These are phyloP conservation scores for Podaxis carcinomalis DNA, from an alignment of 768 basidiomycete species.

Conservation along the genomic window DNA sequence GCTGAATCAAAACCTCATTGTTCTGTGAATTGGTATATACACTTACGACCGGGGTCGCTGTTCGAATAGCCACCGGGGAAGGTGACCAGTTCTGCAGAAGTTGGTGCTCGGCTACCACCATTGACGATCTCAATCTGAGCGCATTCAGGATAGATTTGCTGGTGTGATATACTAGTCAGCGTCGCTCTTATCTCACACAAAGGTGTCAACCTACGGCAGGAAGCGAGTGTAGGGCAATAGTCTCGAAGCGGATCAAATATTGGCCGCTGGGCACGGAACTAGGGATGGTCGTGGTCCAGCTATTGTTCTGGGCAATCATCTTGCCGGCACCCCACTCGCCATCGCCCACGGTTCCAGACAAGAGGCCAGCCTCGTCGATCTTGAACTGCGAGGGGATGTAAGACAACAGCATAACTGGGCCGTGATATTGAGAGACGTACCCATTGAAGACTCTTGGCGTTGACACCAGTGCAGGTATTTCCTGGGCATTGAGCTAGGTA, in stretches of 20 bases:
- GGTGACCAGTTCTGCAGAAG: conserved; percentile 38
- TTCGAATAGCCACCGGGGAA: conserved; percentile 45
- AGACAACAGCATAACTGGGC: neutral
- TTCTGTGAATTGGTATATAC: neutral
- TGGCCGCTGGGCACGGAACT: conserved; percentile 36
- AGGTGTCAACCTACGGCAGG: conserved; percentile 39
- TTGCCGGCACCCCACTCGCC: conserved; percentile 40
- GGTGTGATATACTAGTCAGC: neutral
- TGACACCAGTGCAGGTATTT: conserved; percentile 35
- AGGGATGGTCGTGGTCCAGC: conserved; percentile 44
- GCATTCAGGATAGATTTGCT: conserved; percentile 70
- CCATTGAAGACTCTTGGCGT: conserved; percentile 36
- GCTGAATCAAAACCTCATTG: conserved; percentile 19
- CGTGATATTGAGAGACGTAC: conserved; percentile 18
- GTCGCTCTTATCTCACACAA: neutral
- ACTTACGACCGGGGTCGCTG: conserved; percentile 39
- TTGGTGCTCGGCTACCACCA: conserved; percentile 35
- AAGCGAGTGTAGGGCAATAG: conserved; percentile 43
- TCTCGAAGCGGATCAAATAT: conserved; percentile 47
- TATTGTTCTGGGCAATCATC: conserved; percentile 41
- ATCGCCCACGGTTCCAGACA: conserved; percentile 35
- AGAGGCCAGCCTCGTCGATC: conserved; percentile 41
- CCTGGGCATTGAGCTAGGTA: conserved; percentile 45
- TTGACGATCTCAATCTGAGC: conserved; percentile 40
- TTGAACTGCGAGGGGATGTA: conserved; percentile 30